Percentiles rank a stretch among this genome's conserved stretches.
These are phyloP conservation scores for Agaricus sinodeliciosus DNA, from an alignment of 768 basidiomycete genomes.

Conservation along the genomic window DNA sequence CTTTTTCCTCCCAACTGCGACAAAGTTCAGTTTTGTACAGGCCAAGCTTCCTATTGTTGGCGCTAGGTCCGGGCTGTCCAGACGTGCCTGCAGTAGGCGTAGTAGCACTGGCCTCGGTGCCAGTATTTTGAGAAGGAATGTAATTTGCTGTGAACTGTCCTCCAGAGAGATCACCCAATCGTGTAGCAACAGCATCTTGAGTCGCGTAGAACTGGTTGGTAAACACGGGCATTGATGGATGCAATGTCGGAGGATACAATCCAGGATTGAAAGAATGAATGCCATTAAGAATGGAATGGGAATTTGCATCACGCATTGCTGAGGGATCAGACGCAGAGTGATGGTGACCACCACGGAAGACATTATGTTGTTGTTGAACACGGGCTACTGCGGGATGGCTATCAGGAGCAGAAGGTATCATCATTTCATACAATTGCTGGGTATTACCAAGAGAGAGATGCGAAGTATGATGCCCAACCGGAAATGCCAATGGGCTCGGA, in stretches of 20 bases:
- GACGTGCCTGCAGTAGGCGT: constrained; percentile 34
- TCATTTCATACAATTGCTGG: constrained; percentile 79
- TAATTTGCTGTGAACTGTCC: constrained; percentile 54
- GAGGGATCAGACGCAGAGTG: constrained; percentile 83
- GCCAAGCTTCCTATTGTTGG: constrained; percentile 87
- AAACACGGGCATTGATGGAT: constrained; percentile 49
- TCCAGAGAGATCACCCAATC: constrained; percentile 56
- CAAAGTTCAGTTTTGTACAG: constrained; percentile 90
- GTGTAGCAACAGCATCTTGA: constrained; percentile 49
- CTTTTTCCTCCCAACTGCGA: constrained; percentile 91
- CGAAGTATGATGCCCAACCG: constrained; percentile 47
- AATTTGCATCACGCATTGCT: constrained; percentile 61
- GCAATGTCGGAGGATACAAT: neutral
- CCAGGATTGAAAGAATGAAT: constrained; percentile 33
- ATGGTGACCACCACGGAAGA: constrained; percentile 69
- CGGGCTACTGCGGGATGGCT: constrained; percentile 63
- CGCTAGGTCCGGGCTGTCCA: constrained; percentile 66
- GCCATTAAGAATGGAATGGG: constrained; percentile 56
- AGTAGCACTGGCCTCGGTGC: constrained; percentile 28
- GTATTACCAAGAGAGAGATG: constrained; percentile 68
- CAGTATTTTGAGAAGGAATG: constrained; percentile 22
- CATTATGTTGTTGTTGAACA: constrained; percentile 73
- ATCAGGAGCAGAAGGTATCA: constrained; percentile 51
- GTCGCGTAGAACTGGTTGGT: constrained; percentile 63
- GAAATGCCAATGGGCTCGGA: constrained; percentile 47